Conservation (phyloP, 768 basidiomycete genomes). For the Saitozyma sp. region DNA sequence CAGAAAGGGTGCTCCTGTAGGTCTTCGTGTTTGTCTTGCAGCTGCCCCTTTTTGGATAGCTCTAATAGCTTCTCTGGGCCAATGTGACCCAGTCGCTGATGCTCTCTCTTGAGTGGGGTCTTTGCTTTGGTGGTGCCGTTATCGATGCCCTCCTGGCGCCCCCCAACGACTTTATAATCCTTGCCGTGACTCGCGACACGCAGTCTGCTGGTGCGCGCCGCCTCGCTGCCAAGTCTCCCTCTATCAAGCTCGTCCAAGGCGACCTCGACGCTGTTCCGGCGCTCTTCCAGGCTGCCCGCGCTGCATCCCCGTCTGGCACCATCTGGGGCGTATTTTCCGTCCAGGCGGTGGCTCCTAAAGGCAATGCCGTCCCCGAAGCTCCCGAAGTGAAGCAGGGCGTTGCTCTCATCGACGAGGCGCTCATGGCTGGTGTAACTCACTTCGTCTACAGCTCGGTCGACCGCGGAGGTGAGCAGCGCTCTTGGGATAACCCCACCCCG, state of each 20-base stretch:
- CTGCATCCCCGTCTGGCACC: slow-evolving; percentile 24
- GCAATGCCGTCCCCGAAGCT: slow-evolving; percentile 8
- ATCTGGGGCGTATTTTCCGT: no score
- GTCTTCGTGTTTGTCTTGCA: no score
- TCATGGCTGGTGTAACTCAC: slow-evolving; percentile 48
- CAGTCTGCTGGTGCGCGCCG: slow-evolving; percentile 19
- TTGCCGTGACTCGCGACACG: slow-evolving; percentile 37
- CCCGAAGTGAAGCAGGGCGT: slow-evolving; percentile 52
- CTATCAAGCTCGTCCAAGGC: slow-evolving; percentile 36
- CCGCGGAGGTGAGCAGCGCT: no score
- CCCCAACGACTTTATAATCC: slow-evolving; percentile 5
- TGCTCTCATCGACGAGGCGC: slow-evolving; percentile 51
- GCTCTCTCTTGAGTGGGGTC: no score
- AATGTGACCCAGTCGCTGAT: no score
- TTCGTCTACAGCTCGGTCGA: slow-evolving; percentile 52
- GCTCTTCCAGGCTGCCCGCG: slow-evolving; percentile 25
- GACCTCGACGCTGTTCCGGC: slow-evolving; percentile 14
- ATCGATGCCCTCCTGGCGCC: slow-evolving; percentile 4
- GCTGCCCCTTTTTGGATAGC: no score
- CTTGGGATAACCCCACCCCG: slow-evolving; percentile 17
- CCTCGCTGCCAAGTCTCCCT: slow-evolving; percentile 27
- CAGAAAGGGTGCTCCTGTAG: no score
- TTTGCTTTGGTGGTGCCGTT: slow-evolving; percentile 18
- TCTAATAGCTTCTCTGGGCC: no score
- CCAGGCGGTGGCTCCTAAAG: slow-evolving; percentile 43